Conservation (phyloP, 108 stramenopile species). For the Fragilaria crotonensis region DNA sequence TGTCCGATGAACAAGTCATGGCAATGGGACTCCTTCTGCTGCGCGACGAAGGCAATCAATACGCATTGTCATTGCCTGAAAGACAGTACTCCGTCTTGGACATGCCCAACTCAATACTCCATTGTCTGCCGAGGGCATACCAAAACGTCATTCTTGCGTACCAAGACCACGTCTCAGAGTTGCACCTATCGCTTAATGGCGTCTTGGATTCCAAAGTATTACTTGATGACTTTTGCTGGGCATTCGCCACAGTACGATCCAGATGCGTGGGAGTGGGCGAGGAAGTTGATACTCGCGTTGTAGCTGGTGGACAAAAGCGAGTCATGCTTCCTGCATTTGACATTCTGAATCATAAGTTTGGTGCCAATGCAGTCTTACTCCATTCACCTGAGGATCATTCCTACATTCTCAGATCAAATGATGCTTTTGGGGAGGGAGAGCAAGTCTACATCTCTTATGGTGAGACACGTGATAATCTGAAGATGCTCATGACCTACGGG, state of each 20-base stretch:
- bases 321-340: constrained; percentile 9
- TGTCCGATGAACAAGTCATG: constrained; percentile 7
- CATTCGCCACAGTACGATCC: constrained; percentile 7
- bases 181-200: not conserved
- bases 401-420: constrained; percentile 2
- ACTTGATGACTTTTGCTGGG: constrained; percentile 7
- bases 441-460: constrained; percentile 28
- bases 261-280: constrained; percentile 1
- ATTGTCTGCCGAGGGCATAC: not conserved
- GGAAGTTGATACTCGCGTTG: too few relatives aligned
- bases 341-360: constrained; percentile 10
- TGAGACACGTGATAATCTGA: constrained; percentile 20
- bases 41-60: not conserved
- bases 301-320: not conserved
- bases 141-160: constrained; percentile 8
- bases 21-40: constrained; percentile 2
- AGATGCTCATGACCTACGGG: constrained; percentile 24
- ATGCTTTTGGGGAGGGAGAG: constrained; percentile 10
- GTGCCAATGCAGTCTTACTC: not conserved
- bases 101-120: not conserved
- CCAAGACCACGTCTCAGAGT: not conserved
- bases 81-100: not conserved
- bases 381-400: not conserved
- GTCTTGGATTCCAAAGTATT: not conserved
- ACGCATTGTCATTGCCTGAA: not conserved